phyloP scores from a whole-genome alignment of 768 basidiomycete species.

The Tricholoma sp. region DNA sequence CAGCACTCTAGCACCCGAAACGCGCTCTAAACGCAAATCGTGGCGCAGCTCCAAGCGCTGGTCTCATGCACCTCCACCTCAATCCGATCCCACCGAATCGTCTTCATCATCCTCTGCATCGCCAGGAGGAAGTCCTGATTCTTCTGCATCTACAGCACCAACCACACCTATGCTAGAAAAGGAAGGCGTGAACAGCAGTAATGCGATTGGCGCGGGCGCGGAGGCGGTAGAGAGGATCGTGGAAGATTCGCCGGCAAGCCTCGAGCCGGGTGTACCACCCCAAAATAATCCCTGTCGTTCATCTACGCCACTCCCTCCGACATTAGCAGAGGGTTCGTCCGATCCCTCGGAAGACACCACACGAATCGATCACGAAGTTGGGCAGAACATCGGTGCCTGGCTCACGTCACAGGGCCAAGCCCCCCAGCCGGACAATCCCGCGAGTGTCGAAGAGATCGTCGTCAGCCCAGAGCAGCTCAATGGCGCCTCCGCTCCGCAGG shows the following conservation, averaged over 20 bases:
- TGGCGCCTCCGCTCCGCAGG: not conserved
- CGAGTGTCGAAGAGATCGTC: not conserved
- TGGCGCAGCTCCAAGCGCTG: slow-evolving; percentile 26
- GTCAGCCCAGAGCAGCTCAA: not conserved
- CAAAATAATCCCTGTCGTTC: not conserved
- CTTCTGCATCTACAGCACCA: not conserved
- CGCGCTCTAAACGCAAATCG: slow-evolving; percentile 11
- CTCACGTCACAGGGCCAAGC: not conserved
- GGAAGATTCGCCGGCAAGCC: not conserved
- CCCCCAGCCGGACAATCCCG: not conserved
- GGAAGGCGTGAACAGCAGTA: not conserved
- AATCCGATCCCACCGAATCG: slow-evolving; percentile 10
- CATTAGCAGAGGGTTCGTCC: not conserved
- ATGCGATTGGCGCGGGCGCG: not conserved
- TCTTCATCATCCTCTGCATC: slow-evolving; percentile 1
- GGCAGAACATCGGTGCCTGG: slow-evolving; percentile 1
- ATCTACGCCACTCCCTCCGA: not conserved
- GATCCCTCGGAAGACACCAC: not conserved
- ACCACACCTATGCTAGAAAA: not conserved
- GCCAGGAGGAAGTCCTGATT: not conserved
- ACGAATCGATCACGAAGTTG: slow-evolving; percentile 1
- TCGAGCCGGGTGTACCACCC: not conserved
- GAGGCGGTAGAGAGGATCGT: not conserved
- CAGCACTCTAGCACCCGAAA: slow-evolving; percentile 6
- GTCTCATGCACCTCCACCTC: slow-evolving; percentile 23